Base-by-base conservation (phyloP, 441 rosid genomes). In the Omphalea diandra region DNA sequence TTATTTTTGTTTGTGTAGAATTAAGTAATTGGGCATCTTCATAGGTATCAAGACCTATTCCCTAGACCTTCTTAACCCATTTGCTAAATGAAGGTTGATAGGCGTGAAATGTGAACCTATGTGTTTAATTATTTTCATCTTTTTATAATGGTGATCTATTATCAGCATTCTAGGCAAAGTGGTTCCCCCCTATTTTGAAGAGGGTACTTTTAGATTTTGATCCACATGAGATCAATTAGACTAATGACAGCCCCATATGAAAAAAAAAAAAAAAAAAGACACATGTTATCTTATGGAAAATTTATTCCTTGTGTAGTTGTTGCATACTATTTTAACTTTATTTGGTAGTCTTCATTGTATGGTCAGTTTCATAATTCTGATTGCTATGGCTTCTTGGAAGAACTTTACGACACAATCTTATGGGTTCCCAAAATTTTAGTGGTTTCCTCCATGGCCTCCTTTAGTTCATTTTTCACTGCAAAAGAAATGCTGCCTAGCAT, bases 71-170 rank as follows among this genome's bases (percentile, higher is more conserved):
- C 38, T 44, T 63, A 46, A 46, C 12, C 7, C 14, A 10, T 65
- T 65, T 31, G 55, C 12, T 43, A n/a, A 63, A 29, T 64, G 68
- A 64, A 56, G 56, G 22, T 65, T 35, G 35, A 33, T 35, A 47
- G 46, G 33, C 69, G 22, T 35, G 17, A 11, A 33, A 52, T 33
- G 50, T 52, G 22, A 9, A 46, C 31, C 57, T 65, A 53, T 12
- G 46, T 38, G 50, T 14, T n/a, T 2, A 6, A n/a, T 17, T 0
- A 15, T 43, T 14, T 63, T 63, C 2, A 11, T 49, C 32, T 32
- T 65, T 53, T 33, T 35, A 40, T 22, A 8, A 55, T 36, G 26
- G 38, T 40, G 53, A 38, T 52, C 49, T 53, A 12, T 26, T 66
- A 14, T 66, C 26, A 55, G 26, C 47, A 35, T 41, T 26, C 26